Percentiles rank a stretch among this genome's conserved stretches.
Conservation (phyloP, 768 basidiomycete species). For the Lactarius hengduanensis region DNA sequence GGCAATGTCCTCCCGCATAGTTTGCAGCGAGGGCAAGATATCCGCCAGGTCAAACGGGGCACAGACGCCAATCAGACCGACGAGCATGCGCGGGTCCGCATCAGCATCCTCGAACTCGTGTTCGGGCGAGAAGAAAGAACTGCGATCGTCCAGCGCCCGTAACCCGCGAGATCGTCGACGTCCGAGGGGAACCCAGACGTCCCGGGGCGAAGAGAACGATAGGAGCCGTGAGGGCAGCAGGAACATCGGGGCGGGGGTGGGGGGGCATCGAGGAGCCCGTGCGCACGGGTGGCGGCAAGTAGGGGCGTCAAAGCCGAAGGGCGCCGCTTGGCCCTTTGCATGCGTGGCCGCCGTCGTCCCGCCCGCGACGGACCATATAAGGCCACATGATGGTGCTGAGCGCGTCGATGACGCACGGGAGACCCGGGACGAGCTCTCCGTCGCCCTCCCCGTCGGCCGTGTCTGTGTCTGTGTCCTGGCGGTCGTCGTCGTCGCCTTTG, state of each 20-base stretch:
- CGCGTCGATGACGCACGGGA: constrained; percentile 51
- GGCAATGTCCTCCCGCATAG: constrained; percentile 20
- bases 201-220: constrained; percentile 52
- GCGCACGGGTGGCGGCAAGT: constrained; percentile 3
- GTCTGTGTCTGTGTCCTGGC: not conserved
- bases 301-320: constrained; percentile 31
- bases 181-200: constrained; percentile 56
- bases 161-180: constrained; percentile 14
- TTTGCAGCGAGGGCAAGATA: constrained; percentile 19
- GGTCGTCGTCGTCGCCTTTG: not conserved
- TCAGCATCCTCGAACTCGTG: not conserved
- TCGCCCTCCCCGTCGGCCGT: constrained; percentile 5
- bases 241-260: constrained; percentile 24
- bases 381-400: constrained; percentile 74
- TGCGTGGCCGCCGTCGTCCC: constrained; percentile 27
- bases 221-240: constrained; percentile 35
- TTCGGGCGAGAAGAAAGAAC: constrained; percentile 6
- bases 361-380: constrained; percentile 52
- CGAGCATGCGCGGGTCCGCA: not conserved
- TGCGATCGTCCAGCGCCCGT: constrained; percentile 25
- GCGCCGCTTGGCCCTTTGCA: constrained; percentile 32
- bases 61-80: not conserved
- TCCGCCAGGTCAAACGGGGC: constrained; percentile 21
- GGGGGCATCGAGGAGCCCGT: constrained; percentile 19
- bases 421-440: constrained; percentile 37